A percentile compares a stretch with the other conserved stretches of the same genome.
These are phyloP conservation scores for Jaenimonas drosophilae DNA, from an alignment of 208 protist species.

Conservation along the genomic window DNA sequence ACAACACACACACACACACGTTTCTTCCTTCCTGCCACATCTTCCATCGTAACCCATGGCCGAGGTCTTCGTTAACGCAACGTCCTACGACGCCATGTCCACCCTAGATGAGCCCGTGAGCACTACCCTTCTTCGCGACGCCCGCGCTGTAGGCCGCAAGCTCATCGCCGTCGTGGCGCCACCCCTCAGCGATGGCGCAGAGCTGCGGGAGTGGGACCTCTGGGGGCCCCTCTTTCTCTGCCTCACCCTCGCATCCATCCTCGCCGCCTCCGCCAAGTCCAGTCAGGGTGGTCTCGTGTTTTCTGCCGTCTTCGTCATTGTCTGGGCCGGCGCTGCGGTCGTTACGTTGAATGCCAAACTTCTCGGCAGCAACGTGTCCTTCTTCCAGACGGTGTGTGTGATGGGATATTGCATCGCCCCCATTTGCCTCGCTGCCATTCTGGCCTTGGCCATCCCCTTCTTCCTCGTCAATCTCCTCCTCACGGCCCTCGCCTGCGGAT, in stretches of 20 bases:
- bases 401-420: conserved; percentile 92
- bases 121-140: conserved; percentile 53
- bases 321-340: conserved; percentile 78
- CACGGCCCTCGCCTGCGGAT: conserved; percentile 38
- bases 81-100: conserved; percentile 30
- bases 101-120: conserved; percentile 59
- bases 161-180: conserved; percentile 57
- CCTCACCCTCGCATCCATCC: conserved; percentile 67
- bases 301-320: conserved; percentile 81
- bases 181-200: conserved; percentile 17
- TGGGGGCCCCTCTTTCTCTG: conserved; percentile 91
- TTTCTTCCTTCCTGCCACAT: conserved; percentile 23
- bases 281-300: conserved; percentile 63
- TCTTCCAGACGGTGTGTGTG: conserved; percentile 93
- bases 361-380: conserved; percentile 84
- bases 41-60: conserved; percentile 13
- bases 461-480: conserved; percentile 52
- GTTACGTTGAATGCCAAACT: conserved; percentile 90
- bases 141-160: conserved; percentile 58
- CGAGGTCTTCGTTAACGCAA: no score
- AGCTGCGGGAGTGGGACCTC: conserved; percentile 84
- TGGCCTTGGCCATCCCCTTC: conserved; percentile 17
- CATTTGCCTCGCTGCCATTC: conserved; percentile 47
- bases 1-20: conserved; percentile 88
- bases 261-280: conserved; percentile 20